Evolutionary conservation across 208 protist species (phyloP), one percentile per base, ranked within the genome.

Genomic region (Strigomonas galati): DNA sequence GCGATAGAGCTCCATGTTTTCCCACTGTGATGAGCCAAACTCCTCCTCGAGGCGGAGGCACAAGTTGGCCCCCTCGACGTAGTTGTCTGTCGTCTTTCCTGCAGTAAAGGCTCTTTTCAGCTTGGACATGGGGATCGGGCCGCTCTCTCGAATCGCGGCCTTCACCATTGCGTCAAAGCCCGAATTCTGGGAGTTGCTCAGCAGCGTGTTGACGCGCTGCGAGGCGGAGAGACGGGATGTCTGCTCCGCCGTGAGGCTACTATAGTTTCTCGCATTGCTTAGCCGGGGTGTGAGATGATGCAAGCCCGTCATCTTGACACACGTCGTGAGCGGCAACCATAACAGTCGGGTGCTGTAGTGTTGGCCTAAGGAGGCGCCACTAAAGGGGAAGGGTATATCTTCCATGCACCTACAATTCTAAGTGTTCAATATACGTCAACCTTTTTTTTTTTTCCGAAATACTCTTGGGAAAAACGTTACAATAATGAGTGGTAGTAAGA

Each of bases 291-390:
- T 27, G 35, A 48, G 14, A 7, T 48, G 2, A 4, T 46, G 12
- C 6, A 46, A 12, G 35, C 56, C 56, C 7, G 71, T 59, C 28
- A 57, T 70, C 26, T 76, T 60, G 17, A 85, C 60, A 53, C 85
- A 93, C 15, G 80, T 67, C 0, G 71, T 79, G 21, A 93, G 62
- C 14, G 89, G 79, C 27, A 93, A 72, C 87, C 86, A 95, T 66
- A 93, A 54, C n/a, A 95, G 66, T 17, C 79, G 75, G 19, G 80
- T 71, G 53, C 78, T 75, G 14, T 74, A 74, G 63, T 93, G 81
- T n/a, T 86, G 77, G 24, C 71, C 35, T 17, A 95, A 58, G 7
- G 78, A 77, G 12, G 78, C 71, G 73, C 85, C 76, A 71, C 58
- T 32, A 59, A 12, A 59, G 54, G 54, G 54, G 23, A 21, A 59